These are phyloP conservation scores for Ceratocystis variospora DNA, from an alignment of 2,329 filamentous ascomycete species.

Conservation along the genomic window DNA sequence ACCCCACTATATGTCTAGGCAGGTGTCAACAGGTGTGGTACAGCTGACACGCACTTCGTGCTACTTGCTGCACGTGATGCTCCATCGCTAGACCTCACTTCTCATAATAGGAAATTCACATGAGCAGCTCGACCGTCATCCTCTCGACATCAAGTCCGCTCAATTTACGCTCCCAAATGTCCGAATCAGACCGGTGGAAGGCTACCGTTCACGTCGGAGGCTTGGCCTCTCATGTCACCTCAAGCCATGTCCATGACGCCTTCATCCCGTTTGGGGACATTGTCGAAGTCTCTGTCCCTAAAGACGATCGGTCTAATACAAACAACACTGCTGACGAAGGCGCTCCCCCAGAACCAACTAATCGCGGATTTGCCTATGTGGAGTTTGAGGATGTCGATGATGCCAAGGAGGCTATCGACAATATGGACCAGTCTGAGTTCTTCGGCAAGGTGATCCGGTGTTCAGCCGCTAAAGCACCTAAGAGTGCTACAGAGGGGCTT, in stretches of 20 bases:
- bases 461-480: slow-evolving; percentile 79
- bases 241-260: slow-evolving; percentile 65
- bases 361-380: slow-evolving; percentile 91
- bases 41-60: not conserved
- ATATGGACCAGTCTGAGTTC: slow-evolving; percentile 95
- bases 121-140: not conserved
- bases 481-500: slow-evolving; percentile 72
- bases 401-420: slow-evolving; percentile 90
- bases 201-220: slow-evolving; percentile 87
- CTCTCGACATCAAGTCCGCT: not conserved
- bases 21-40: not conserved
- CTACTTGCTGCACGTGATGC: slow-evolving; percentile 10
- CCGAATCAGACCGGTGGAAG: slow-evolving; percentile 71
- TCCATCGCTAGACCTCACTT: slow-evolving; percentile 7
- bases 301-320: slow-evolving; percentile 61
- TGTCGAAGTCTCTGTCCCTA: slow-evolving; percentile 76
- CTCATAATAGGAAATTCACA: not conserved
- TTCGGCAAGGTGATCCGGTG: slow-evolving; percentile 89
- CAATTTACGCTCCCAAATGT: slow-evolving; percentile 40
- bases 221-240: slow-evolving; percentile 64
- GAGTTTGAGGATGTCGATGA: slow-evolving; percentile 80
- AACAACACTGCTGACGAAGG: not conserved
- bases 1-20: not conserved
- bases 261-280: slow-evolving; percentile 97
- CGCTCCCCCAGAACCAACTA: slow-evolving; percentile 49